phyloP scores from a whole-genome alignment of 805 yeast genomes.

The Wickerhamomyces tratensis region DNA sequence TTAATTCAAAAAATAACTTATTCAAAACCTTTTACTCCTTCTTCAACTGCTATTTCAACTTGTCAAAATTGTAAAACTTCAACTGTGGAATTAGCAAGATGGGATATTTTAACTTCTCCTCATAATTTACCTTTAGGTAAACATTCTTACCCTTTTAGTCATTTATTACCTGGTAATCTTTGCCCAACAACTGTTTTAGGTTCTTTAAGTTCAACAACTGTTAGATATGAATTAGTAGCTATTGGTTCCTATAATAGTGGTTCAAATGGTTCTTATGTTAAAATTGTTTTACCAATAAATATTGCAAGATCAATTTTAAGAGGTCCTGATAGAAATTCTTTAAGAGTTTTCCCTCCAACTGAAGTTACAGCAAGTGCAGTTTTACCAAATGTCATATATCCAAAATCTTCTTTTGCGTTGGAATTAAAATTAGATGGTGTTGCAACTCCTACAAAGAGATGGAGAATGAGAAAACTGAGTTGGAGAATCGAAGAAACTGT shows the following conservation, averaged over 20 bases:
- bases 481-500: constrained; percentile 87
- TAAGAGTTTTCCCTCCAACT: constrained; percentile 94
- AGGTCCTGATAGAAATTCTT: constrained; percentile 78
- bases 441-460: constrained; percentile 46
- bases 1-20: constrained; percentile 65
- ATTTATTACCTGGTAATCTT: constrained; percentile 75
- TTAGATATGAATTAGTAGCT: constrained; percentile 74
- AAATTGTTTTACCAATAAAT: constrained; percentile 52
- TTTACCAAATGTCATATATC: constrained; percentile 82
- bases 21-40: constrained; percentile 57
- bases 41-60: constrained; percentile 33
- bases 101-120: constrained; percentile 70
- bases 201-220: constrained; percentile 33
- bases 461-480: constrained; percentile 85
- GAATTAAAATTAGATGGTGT: constrained; percentile 77
- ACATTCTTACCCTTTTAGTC: constrained; percentile 90
- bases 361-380: constrained; percentile 80
- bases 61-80: constrained; percentile 53
- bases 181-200: constrained; percentile 72
- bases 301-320: constrained; percentile 69
- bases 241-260: constrained; percentile 31
- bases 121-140: constrained; percentile 53
- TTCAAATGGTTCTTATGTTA: constrained; percentile 25
- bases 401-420: constrained; percentile 75
- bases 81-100: constrained; percentile 60